Evolutionary conservation across 108 stramenopile genomes (phyloP), one percentile per base, ranked within the genome.

Genomic region (Skeletonema grethae): DNA sequence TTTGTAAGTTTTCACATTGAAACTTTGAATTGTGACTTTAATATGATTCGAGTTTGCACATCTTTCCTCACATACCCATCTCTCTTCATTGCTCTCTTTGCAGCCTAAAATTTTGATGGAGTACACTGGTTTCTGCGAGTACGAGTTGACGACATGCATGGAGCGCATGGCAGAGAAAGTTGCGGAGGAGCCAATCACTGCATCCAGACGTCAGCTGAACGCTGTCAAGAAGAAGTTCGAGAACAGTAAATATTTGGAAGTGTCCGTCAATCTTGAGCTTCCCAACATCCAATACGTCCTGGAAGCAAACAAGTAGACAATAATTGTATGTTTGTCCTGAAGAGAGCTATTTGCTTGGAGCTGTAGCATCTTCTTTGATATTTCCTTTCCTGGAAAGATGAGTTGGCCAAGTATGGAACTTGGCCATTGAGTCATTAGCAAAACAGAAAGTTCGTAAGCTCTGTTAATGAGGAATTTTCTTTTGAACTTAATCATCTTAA

Each of bases 171-270:
- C 72, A 16, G 48, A 28, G n/a, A 88, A 85, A 71, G 82, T 90
- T 16, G 70, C 60, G n/a, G 86, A 85, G 36, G 66, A 69, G 55
- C 70, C 75, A 34, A 70, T 86, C 63, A 86, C 88, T 10, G 82
- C 80, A 0, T 82, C 85, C 29, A 79, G 72, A 38, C 65, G 87
- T 34, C 65, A 70, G 61, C 80, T 94, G 4, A 61, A 69, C 34
- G 82, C 88, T 25, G 90, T 94, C 39, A 85, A 86, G 70, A 83
- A 73, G 53, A 94, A 94, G 73, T 94, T 80, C 60, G 69, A 79
- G 36, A 72, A 65, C 45, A 57, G 45, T 11, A 83, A 89, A 67
- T 91, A 88, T 61, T 31, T 72, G 7, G 32, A 70, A 8, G 84
- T 87, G 9, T 78, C 90, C 1, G 41, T 63, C 15, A 65, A 74